Evolutionary conservation across 257 asterid species (phyloP), one percentile per base, ranked within the genome.

Genomic region (Ilex asprella): DNA sequence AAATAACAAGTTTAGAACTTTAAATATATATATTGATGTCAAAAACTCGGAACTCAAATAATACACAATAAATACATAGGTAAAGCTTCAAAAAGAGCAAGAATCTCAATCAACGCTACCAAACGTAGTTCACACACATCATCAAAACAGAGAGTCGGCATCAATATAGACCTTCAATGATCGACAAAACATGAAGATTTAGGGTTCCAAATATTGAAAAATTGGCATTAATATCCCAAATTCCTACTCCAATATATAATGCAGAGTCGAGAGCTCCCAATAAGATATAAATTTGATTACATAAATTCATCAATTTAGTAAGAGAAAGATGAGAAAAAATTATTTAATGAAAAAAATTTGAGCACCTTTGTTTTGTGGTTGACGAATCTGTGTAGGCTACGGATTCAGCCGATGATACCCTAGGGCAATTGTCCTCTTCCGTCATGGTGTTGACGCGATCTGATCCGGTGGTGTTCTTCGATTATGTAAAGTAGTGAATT

Each of bases 291-390:
- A 21, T 21, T 21, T 21, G 27, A 21, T 21, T 21, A 21, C 27
- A 21, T 21, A 21, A 21, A 21, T 21, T 21, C 27, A 21, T 21
- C 27, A 21, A 21, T 21, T 21, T 21, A 21, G 27, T 21, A 21
- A 21, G 27, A 21, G n/a, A n/a, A n/a, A n/a, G n/a, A n/a, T n/a
- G n/a, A n/a, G n/a, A n/a, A n/a, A n/a, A 8, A 16, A 8, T 10
- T 6, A 14, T 10, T 10, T 39, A 3, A 11, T 15, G 6, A 15
- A n/a, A 39, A 11, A 31, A 62, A 32, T 47, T 7, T 55, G 66
- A 16, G 69, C 52, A 91, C 98, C 98, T 91, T 72, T 80, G 90
- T 69, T 91, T 88, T 61, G 89, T 68, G 44, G 79, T 63, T 41
- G 94, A 82, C 41, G 94, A 76, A 72, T 80, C 81, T 16, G 61